Evolutionary conservation across 176 grass and related monocot genomes (phyloP).

Genomic region (Oryza australiensis): DNA sequence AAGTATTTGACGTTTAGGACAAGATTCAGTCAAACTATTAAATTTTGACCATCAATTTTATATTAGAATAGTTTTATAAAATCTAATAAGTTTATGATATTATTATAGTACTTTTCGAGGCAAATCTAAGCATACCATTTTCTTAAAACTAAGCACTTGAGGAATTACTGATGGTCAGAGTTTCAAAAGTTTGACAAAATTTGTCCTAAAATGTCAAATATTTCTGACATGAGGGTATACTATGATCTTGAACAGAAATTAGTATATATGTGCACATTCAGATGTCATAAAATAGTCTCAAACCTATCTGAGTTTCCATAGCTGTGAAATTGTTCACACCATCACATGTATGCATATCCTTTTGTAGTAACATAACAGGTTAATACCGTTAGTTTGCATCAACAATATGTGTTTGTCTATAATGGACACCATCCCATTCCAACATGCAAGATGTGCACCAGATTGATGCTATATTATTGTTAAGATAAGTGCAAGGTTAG

Average conservation of each 20-base stretch:
- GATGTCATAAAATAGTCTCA: not conserved
- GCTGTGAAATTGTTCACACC: not conserved
- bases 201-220: too few relatives aligned
- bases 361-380: not conserved
- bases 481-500: not conserved
- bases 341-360: not conserved
- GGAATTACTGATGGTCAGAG: too few relatives aligned
- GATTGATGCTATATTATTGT: not conserved
- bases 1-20: too few relatives aligned
- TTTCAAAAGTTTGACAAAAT: too few relatives aligned
- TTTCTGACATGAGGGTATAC: too few relatives aligned
- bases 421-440: not conserved
- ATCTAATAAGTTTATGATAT: too few relatives aligned
- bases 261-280: not conserved
- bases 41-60: too few relatives aligned
- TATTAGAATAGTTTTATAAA: too few relatives aligned
- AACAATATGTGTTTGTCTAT: conserved; percentile 2
- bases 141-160: too few relatives aligned
- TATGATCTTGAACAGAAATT: conserved; percentile 13
- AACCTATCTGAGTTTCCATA: not conserved
- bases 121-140: too few relatives aligned
- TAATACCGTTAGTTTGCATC: not conserved
- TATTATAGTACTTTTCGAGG: too few relatives aligned
- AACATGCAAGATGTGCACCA: not conserved
- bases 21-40: too few relatives aligned